These are phyloP conservation scores for Cubamyces sp. DNA, from an alignment of 768 basidiomycete species.

Conservation along the genomic window DNA sequence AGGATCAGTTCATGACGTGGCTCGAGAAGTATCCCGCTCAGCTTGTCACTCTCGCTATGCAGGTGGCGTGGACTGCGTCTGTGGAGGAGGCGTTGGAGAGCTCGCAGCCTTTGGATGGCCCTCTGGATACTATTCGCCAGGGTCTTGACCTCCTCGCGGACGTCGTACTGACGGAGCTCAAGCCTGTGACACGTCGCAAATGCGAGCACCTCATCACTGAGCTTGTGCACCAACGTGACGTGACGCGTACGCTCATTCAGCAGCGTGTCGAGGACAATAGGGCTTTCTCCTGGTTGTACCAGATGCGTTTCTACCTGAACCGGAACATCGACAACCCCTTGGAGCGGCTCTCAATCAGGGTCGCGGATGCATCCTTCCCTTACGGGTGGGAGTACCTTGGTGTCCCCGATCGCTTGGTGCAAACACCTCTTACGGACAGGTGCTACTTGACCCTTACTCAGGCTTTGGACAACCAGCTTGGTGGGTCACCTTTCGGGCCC, in stretches of 20 bases:
- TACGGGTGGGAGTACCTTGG: slow-evolving; percentile 99
- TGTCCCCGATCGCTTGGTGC: slow-evolving; percentile 94
- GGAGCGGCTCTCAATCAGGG: slow-evolving; percentile 77
- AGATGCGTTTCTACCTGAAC: slow-evolving; percentile 98
- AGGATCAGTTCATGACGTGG: slow-evolving; percentile 82
- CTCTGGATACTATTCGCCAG: slow-evolving; percentile 76
- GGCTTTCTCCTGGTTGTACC: slow-evolving; percentile 91
- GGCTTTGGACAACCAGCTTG: slow-evolving; percentile 91
- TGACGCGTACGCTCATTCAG: slow-evolving; percentile 77
- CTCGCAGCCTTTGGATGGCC: slow-evolving; percentile 56
- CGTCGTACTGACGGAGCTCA: slow-evolving; percentile 89
- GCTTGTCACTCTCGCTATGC: slow-evolving; percentile 92
- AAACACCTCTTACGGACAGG: slow-evolving; percentile 96
- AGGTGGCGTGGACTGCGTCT: slow-evolving; percentile 91
- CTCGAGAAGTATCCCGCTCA: slow-evolving; percentile 95
- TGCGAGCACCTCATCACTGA: slow-evolving; percentile 99
- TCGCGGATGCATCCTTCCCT: slow-evolving; percentile 91
- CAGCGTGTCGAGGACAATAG: slow-evolving; percentile 65
- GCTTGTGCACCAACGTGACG: slow-evolving; percentile 97
- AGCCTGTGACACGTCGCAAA: slow-evolving; percentile 91
- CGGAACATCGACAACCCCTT: slow-evolving; percentile 70
- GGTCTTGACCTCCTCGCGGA: slow-evolving; percentile 96
- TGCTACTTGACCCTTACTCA: slow-evolving; percentile 97
- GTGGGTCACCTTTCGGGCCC: slow-evolving; percentile 97
- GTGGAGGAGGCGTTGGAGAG: slow-evolving; percentile 74